These are phyloP conservation scores for Lachancea nothofagi DNA, from an alignment of 805 yeast species.

Conservation along the genomic window DNA sequence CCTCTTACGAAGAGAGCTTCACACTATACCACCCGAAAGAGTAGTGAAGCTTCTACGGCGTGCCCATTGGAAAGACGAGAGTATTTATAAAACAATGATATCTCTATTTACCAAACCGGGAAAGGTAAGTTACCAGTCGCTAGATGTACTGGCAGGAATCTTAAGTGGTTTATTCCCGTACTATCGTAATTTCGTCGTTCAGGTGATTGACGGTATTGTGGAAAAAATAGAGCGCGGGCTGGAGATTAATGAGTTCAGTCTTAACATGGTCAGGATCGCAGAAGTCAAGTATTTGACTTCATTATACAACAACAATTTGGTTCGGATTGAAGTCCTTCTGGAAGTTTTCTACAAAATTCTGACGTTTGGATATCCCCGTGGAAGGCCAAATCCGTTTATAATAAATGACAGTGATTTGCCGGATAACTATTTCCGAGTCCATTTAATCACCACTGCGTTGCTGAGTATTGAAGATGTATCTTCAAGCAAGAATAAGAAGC, in stretches of 20 bases:
- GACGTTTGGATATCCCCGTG: conserved; percentile 59
- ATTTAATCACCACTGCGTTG: conserved; percentile 44
- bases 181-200: conserved; percentile 38
- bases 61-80: conserved; percentile 43
- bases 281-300: conserved; percentile 57
- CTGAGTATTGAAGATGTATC: conserved; percentile 26
- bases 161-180: conserved; percentile 35
- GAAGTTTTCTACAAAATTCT: conserved; percentile 52
- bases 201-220: conserved; percentile 53
- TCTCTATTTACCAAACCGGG: conserved; percentile 54
- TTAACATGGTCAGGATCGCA: conserved; percentile 56
- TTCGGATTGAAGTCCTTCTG: conserved; percentile 43
- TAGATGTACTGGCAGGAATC: conserved; percentile 45
- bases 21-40: conserved; percentile 30
- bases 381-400: conserved; percentile 45
- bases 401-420: conserved; percentile 50
- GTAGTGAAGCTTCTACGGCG: conserved; percentile 38
- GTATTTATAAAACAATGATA: conserved; percentile 33
- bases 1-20: conserved; percentile 49
- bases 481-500: conserved; percentile 20
- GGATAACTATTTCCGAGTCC: conserved; percentile 66
- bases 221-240: conserved; percentile 64
- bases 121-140: conserved; percentile 51
- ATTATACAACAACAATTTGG: conserved; percentile 43
- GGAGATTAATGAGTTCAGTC: conserved; percentile 55